Percentiles rank a stretch among this genome's conserved stretches.
phyloP scores from a whole-genome alignment of 2,329 filamentous ascomycete genomes.

The Aspergillus pseudotamarii region DNA sequence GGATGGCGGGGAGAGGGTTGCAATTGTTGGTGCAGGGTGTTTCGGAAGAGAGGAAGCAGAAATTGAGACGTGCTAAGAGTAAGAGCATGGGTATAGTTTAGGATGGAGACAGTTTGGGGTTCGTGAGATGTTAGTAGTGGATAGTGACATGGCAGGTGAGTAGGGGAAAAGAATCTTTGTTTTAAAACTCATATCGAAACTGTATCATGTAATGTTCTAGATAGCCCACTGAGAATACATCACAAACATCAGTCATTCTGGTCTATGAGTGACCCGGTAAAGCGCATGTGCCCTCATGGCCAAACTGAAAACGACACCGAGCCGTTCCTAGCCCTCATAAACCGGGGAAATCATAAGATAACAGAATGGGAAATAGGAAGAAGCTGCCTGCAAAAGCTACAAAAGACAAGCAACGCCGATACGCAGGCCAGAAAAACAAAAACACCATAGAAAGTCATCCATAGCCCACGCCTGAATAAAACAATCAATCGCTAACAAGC shows the following conservation, averaged over 20 bases:
- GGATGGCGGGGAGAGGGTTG: background rate
- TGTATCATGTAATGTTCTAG: background rate
- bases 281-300: background rate
- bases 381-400: conserved; percentile 5
- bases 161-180: background rate
- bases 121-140: background rate
- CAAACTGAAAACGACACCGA: conserved; percentile 3
- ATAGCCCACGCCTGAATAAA: conserved; percentile 3
- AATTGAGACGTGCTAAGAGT: background rate
- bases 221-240: background rate
- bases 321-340: background rate
- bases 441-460: conserved; percentile 3
- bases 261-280: background rate
- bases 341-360: background rate
- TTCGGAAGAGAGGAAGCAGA: background rate
- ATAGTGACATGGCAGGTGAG: background rate
- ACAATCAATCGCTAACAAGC: conserved; percentile 11
- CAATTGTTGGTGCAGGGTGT: background rate
- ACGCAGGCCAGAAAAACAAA: background rate
- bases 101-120: background rate
- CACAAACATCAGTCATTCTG: conserved; percentile 4
- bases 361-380: background rate
- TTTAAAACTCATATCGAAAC: background rate
- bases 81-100: background rate
- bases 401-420: background rate